These are phyloP conservation scores for Pythium guiyangense DNA, from an alignment of 352 stramenopile species.

Conservation along the genomic window DNA sequence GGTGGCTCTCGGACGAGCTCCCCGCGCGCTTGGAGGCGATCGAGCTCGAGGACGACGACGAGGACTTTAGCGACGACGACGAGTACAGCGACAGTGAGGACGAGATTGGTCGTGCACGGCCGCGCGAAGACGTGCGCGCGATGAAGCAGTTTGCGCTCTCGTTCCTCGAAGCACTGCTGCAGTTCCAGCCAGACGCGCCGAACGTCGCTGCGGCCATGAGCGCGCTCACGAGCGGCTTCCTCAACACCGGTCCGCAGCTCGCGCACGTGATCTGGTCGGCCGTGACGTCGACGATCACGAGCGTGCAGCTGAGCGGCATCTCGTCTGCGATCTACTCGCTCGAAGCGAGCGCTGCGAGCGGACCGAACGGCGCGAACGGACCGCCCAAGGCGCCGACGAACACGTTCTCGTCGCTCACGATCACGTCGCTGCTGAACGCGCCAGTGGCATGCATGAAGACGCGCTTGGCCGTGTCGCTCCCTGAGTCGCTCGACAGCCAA, in stretches of 20 bases:
- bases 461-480: constrained; percentile 55
- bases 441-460: constrained; percentile 46
- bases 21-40: constrained; percentile 37
- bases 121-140: constrained; percentile 44
- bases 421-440: constrained; percentile 63
- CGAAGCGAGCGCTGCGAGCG: constrained; percentile 21
- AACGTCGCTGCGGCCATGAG: constrained; percentile 44
- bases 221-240: constrained; percentile 66
- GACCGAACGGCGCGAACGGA: background rate
- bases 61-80: constrained; percentile 16
- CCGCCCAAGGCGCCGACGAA: constrained; percentile 2
- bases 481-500: constrained; percentile 57
- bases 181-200: constrained; percentile 64
- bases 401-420: constrained; percentile 67
- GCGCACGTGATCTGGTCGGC: constrained; percentile 77
- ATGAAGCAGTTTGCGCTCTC: constrained; percentile 77
- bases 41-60: constrained; percentile 27
- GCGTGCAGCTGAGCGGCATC: constrained; percentile 61
- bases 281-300: constrained; percentile 57
- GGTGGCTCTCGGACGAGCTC: constrained; percentile 52
- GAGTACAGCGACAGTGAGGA: constrained; percentile 23
- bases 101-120: constrained; percentile 12
- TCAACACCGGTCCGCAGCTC: constrained; percentile 60
- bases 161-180: constrained; percentile 57
- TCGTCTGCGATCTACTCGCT: constrained; percentile 62